These are phyloP conservation scores for Tilletia walkeri DNA, from an alignment of 1,284 basidiomycete species.

Conservation along the genomic window DNA sequence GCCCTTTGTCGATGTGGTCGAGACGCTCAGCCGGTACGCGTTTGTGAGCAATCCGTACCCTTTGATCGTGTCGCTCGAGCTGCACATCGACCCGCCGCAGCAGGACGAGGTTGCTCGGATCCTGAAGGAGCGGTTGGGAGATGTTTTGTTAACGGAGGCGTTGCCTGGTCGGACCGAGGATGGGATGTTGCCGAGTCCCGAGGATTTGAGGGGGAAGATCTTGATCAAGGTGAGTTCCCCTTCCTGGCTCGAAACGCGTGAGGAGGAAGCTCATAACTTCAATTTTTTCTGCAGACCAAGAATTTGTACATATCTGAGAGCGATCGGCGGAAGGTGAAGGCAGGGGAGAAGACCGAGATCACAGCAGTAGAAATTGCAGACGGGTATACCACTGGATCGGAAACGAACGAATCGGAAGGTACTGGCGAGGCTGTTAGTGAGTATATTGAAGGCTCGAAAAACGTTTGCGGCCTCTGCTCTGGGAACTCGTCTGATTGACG, in stretches of 20 bases:
- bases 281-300: constrained; percentile 7
- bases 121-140: constrained; percentile 76
- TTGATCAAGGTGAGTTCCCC: constrained; percentile 67
- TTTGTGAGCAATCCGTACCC: constrained; percentile 92
- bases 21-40: constrained; percentile 85
- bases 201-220: constrained; percentile 75
- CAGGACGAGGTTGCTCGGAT: constrained; percentile 79
- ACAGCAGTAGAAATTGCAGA: constrained; percentile 2
- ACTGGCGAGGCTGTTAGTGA: neutral
- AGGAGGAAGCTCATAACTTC: no score
- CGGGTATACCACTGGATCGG: neutral
- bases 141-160: constrained; percentile 60
- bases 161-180: constrained; percentile 55
- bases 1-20: constrained; percentile 76
- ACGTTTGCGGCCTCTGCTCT: no score
- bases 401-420: constrained; percentile 13
- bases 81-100: constrained; percentile 79
- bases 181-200: constrained; percentile 74
- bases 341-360: neutral
- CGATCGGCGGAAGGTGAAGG: constrained; percentile 11
- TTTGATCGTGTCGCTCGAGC: constrained; percentile 88
- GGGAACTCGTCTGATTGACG: no score
- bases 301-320: constrained; percentile 13
- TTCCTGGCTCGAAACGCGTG: neutral
- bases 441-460: neutral